Evolutionary conservation across 169 alveolate species (phyloP).

Genomic region (Plasmodium sp.): DNA sequence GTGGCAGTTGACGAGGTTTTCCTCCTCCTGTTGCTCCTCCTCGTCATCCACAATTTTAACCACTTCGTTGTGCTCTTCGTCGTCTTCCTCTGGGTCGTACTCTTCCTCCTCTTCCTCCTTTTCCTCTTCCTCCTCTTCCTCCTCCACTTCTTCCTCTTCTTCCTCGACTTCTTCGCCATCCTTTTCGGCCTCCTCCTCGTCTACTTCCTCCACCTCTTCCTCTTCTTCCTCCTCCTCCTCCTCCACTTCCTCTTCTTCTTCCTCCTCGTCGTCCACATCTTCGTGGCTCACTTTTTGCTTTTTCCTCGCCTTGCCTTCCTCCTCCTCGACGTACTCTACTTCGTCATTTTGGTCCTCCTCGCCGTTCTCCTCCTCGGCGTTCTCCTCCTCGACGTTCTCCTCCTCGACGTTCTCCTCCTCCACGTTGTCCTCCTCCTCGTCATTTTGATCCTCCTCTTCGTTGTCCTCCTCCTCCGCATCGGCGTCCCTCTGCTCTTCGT

Average conservation of each 20-base stretch:
- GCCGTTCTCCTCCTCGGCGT: background rate
- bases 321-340: background rate
- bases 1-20: background rate
- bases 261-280: conserved; percentile 22
- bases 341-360: too few relatives aligned
- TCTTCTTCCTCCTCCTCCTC: background rate
- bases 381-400: background rate
- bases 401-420: background rate
- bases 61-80: background rate
- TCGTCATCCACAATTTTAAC: background rate
- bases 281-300: background rate
- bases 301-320: background rate
- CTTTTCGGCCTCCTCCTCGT: conserved; percentile 1
- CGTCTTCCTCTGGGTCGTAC: background rate
- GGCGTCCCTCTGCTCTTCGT: background rate
- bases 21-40: background rate
- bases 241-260: conserved; percentile 4
- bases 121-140: background rate
- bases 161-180: conserved; percentile 12
- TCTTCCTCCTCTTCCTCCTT: background rate
- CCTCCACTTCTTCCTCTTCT: background rate
- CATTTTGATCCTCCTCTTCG: background rate
- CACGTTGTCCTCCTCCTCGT: background rate
- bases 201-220: background rate
- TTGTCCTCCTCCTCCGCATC: background rate